Base-by-base conservation (phyloP, 306 rosid genomes). In the Vigna reflexopilosa region DNA sequence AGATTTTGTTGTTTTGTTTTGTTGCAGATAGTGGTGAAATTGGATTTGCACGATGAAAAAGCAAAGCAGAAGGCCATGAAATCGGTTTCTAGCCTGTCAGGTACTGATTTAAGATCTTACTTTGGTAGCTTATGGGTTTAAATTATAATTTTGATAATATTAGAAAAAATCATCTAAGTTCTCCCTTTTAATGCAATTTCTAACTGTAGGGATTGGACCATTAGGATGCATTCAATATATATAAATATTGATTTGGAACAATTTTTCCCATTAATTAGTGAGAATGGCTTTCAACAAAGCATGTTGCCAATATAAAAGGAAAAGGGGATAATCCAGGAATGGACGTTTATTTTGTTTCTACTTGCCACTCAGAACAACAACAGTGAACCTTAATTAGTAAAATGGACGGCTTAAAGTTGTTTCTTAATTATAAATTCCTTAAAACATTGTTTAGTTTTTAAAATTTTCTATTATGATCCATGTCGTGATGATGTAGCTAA, bases 41-140 rank as follows among this genome's bases (percentile, higher is more conserved):
- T 91, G 85, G 86, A 86, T 65, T 84, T 94, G 67, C 91, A 90
- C 32, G 93, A 90, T 80, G 93, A 89, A 49, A 91, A 76, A 77
- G 89, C 82, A 34, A 94, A 94, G 80, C 89, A 84, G 67, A 94
- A 90, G 78, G 98, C 97, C 58, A 73, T 94, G 85, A 91, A 84
- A 84, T 76, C 83, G 16, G 96, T 91, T 76, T 90, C 93, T 17
- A 6, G 70, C 63, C 83, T 91, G 28, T 0, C 84, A 79, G 98
- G 97, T 93, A 83, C 50, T 24, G 36, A 58, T 57, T 56, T 24
- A 24, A 57, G 11, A 24, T n/a, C 34, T 22, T 4, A 4, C 1
- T 22, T 19, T 54, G 12, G 20, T 61, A 30, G 14, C 42, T 14
- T 6, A 15, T 2, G 36, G 11, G 28, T 4, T 9, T 7, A 11